Evolutionary conservation across 2,329 filamentous ascomycete genomes (phyloP).

Genomic region (Colletotrichum liriopes): DNA sequence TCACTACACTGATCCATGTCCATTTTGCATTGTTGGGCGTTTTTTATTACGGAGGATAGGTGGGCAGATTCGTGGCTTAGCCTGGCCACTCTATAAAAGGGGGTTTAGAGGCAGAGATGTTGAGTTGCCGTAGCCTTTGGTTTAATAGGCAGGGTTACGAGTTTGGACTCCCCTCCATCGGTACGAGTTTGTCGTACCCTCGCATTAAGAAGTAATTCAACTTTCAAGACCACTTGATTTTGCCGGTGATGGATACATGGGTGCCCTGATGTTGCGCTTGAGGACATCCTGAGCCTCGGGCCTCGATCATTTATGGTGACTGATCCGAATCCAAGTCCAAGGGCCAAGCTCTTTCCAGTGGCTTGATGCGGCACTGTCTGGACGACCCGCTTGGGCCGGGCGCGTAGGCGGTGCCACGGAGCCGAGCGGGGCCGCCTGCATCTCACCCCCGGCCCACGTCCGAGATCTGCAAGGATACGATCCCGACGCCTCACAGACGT

Average conservation of each 20-base stretch:
- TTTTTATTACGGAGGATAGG: not conserved
- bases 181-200: constrained; percentile 8
- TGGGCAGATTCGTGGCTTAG: not conserved
- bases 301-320: too few species aligned
- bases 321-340: too few species aligned
- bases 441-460: not conserved
- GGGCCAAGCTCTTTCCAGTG: not conserved
- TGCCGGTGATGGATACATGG: not conserved
- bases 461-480: not conserved
- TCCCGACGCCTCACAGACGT: not conserved
- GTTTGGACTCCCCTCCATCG: constrained; percentile 11
- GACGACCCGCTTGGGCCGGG: constrained; percentile 20
- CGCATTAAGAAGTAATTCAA: constrained; percentile 27
- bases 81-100: constrained; percentile 11
- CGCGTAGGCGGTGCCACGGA: constrained; percentile 14
- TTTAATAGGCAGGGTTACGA: constrained; percentile 36
- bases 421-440: constrained; percentile 1
- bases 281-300: too few species aligned
- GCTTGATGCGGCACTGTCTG: constrained; percentile 1
- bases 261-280: too few species aligned
- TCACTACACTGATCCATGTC: constrained; percentile 31
- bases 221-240: constrained; percentile 1
- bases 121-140: constrained; percentile 17
- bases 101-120: constrained; percentile 12
- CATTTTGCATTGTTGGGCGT: constrained; percentile 40